A percentile compares a stretch with the other conserved stretches of the same genome.
Evolutionary conservation across 75 land plant species (phyloP).

Genomic region (Azolla pinnata): DNA sequence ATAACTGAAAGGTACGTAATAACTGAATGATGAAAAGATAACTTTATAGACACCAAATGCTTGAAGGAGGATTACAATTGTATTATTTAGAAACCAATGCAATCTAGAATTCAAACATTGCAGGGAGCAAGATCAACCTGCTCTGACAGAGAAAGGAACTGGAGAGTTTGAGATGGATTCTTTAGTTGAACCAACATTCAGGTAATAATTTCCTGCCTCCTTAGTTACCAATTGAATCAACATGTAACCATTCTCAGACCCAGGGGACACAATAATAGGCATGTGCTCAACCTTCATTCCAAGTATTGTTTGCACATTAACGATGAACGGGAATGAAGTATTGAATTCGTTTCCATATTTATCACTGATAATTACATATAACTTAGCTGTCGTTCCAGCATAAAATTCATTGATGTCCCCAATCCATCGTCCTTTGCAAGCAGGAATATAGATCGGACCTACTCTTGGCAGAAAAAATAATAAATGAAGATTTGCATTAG

Average conservation of each 20-base stretch:
- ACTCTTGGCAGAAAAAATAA: neutral
- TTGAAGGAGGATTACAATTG: too few species aligned
- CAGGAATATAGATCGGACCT: neutral
- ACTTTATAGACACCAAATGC: too few species aligned
- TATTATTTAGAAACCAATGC: too few species aligned
- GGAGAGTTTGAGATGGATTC: constrained; percentile 1
- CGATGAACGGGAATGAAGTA: neutral
- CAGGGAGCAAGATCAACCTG: neutral
- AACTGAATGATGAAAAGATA: too few species aligned
- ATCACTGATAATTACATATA: neutral
- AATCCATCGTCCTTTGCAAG: neutral
- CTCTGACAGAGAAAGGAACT: neutral
- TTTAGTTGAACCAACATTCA: neutral
- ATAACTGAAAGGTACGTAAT: too few species aligned
- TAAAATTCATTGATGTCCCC: neutral
- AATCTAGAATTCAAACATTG: too few species aligned
- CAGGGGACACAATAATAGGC: neutral
- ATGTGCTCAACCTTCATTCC: neutral
- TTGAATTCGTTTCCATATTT: constrained; percentile 7
- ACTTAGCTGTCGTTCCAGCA: neutral
- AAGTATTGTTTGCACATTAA: neutral
- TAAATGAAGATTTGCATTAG: neutral
- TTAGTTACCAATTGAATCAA: neutral
- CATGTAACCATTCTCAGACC: neutral
- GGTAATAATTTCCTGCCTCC: neutral